Percentiles rank a stretch among this genome's conserved stretches.
phyloP scores from a whole-genome alignment of 176 grass and related monocot genomes.

The Carex parvula region DNA sequence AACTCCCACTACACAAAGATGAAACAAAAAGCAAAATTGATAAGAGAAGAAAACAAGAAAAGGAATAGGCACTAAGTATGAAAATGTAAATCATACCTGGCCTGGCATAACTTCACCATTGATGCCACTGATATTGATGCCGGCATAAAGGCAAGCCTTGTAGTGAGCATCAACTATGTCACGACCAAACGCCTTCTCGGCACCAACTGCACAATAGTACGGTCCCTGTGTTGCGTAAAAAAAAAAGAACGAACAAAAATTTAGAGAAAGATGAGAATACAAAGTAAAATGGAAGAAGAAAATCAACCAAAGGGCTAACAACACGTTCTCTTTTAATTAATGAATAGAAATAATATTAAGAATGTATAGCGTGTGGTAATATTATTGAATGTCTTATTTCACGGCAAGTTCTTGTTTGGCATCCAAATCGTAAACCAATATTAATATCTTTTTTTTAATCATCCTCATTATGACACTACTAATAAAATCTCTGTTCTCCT shows the following conservation, averaged over 20 bases:
- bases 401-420: neutral
- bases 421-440: neutral
- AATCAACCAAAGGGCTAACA: neutral
- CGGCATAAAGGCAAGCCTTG: conserved; percentile 88
- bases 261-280: neutral
- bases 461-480: neutral
- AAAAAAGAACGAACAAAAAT: neutral
- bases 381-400: neutral
- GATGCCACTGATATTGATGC: conserved; percentile 96
- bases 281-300: neutral
- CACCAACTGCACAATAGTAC: conserved; percentile 80
- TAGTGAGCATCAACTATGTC: conserved; percentile 95
- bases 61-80: too few relatives aligned
- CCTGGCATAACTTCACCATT: conserved; percentile 99
- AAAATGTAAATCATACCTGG: neutral
- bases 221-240: conserved; percentile 48
- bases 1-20: conserved; percentile 76
- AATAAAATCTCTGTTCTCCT: neutral
- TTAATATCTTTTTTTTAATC: neutral
- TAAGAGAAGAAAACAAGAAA: too few relatives aligned
- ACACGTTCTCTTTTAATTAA: neutral
- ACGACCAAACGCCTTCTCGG: conserved; percentile 86
- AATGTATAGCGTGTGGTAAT: neutral
- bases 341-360: neutral
- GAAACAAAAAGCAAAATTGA: too few relatives aligned